These are phyloP conservation scores for Yamadazyma membranifaciens DNA, from an alignment of 1,139 yeast genomes.

Conservation along the genomic window DNA sequence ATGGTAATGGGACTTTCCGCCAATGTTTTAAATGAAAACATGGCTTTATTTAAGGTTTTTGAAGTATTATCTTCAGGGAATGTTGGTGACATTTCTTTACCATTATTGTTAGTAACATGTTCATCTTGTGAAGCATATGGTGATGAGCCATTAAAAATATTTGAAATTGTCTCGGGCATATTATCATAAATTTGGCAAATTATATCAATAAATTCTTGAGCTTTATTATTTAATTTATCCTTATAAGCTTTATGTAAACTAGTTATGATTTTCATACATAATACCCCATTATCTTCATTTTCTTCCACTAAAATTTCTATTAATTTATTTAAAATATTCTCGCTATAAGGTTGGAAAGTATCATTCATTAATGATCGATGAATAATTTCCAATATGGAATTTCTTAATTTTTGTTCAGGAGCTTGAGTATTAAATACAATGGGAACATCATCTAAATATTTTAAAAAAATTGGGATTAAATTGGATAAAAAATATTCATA, in stretches of 20 bases:
- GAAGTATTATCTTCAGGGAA: slow-evolving; percentile 37
- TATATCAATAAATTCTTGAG: slow-evolving; percentile 74
- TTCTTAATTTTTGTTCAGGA: slow-evolving; percentile 72
- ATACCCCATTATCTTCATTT: slow-evolving; percentile 93
- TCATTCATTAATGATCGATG: slow-evolving; percentile 85
- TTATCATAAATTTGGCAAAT: slow-evolving; percentile 78
- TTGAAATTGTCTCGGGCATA: slow-evolving; percentile 72
- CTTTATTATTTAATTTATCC: slow-evolving; percentile 63
- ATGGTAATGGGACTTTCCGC: slow-evolving; percentile 97
- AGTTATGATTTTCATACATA: slow-evolving; percentile 89
- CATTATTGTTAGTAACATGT: slow-evolving; percentile 20
- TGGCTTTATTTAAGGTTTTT: slow-evolving; percentile 52
- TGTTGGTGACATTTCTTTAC: slow-evolving; percentile 35
- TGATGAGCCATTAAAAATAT: slow-evolving; percentile 44
- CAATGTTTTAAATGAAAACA: slow-evolving; percentile 83
- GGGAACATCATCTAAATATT: slow-evolving; percentile 64
- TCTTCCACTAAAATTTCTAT: slow-evolving; percentile 65
- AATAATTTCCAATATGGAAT: slow-evolving; percentile 72
- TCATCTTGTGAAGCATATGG: slow-evolving; percentile 32
- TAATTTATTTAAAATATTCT: slow-evolving; percentile 58
- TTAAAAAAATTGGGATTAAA: slow-evolving; percentile 61
- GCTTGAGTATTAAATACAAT: slow-evolving; percentile 64
- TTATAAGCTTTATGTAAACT: slow-evolving; percentile 85
- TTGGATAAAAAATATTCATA: slow-evolving; percentile 67
- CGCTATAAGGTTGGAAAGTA: slow-evolving; percentile 70